Percentiles rank a stretch among this genome's conserved stretches.
Conservation (phyloP, 2,329 filamentous ascomycete species). For the Stachybotrys chartarum region DNA sequence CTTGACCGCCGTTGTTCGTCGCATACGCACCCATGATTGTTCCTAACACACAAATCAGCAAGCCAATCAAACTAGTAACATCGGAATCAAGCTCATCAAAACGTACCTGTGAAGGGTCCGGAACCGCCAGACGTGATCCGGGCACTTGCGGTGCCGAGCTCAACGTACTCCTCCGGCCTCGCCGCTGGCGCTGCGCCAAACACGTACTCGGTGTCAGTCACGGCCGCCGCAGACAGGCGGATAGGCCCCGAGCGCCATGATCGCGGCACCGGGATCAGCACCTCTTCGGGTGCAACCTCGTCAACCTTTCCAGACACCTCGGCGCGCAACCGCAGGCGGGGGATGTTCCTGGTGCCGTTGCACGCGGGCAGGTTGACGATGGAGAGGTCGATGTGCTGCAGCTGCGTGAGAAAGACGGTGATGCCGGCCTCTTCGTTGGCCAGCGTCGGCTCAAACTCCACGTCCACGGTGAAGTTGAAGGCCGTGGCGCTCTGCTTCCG, state of each 20-base stretch:
- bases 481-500: conserved; percentile 47
- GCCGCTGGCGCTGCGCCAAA: conserved; percentile 13
- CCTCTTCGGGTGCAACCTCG: conserved; percentile 19
- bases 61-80: too few species aligned
- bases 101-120: conserved; percentile 24
- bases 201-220: not conserved
- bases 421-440: conserved; percentile 44
- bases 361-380: conserved; percentile 25
- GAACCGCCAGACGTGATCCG: conserved; percentile 5
- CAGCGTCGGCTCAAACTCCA: conserved; percentile 31
- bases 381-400: conserved; percentile 43
- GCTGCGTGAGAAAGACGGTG: conserved; percentile 44
- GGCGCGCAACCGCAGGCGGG: conserved; percentile 37
- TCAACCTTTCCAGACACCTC: conserved; percentile 26
- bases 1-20: conserved; percentile 41
- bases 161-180: conserved; percentile 24
- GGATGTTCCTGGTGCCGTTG: conserved; percentile 19
- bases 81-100: not conserved
- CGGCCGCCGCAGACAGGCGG: not conserved
- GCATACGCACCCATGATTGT: conserved; percentile 44
- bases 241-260: not conserved
- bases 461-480: conserved; percentile 40
- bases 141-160: conserved; percentile 26
- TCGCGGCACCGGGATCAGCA: not conserved
- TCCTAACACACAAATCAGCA: conserved; percentile 18